Evolutionary conservation across 1,139 yeast genomes (phyloP), one percentile per base, ranked within the genome.

Genomic region (Taphrina wiesneri): DNA sequence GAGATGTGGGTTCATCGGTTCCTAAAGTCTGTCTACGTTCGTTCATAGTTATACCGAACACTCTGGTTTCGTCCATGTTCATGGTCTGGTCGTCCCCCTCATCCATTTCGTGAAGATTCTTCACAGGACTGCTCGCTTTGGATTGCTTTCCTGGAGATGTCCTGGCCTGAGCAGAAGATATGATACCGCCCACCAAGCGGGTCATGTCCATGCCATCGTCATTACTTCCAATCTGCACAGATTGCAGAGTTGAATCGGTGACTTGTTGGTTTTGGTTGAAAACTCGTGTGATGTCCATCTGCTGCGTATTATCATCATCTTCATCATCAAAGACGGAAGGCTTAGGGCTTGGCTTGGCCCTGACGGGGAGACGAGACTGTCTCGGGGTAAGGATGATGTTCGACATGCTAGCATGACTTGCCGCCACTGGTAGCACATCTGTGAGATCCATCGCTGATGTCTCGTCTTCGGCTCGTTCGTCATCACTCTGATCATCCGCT

Each of bases 191-290:
- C 6, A 63, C 61, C 17, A 69, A 61, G 23, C 67, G 63, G 11
- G 72, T 70, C 56, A 70, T 56, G 28, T 70, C 72, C 72, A 70
- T 70, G 13, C 70, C 63, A 13, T 56, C 66, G 36, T 67, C 69
- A 3, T 56, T 65, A 7, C 39, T 67, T 1, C 28, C 30, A 45
- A 17, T 34, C 25, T 21, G 23, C 39, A 49, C 1, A 17, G 19
- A 25, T 13, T 13, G 25, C 15, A 15, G 28, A 5, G 34, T 25
- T 9, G 43, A 13, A 15, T 41, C 26, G 7, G 46, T 53, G n/a
- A 21, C 43, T 2, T 36, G 46, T 2, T 59, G 63, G 19, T 63
- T 60, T 9, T 17, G 30, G 6, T 70, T 69, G 30, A 62, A 43
- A 9, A 68, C 69, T 23, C 59, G 47, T 1, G 70, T 69, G 51